A percentile compares a stretch with the other conserved stretches of the same genome.
phyloP scores from a whole-genome alignment of 2,329 filamentous ascomycete species.

The Cladosporium oxysporum region DNA sequence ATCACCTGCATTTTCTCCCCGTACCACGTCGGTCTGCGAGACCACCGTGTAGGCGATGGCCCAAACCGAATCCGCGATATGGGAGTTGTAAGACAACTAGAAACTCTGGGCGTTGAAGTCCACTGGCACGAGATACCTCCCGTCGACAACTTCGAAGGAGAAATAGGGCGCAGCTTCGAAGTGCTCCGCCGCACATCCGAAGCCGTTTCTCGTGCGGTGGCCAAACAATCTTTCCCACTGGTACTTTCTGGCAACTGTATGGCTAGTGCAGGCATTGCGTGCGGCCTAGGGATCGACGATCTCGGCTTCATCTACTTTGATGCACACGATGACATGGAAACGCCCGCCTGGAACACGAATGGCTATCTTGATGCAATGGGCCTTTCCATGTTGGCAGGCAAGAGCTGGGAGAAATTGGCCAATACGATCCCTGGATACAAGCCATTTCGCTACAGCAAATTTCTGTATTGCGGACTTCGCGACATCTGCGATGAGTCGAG shows the following conservation, averaged over 20 bases:
- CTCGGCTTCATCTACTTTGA: conserved; percentile 8
- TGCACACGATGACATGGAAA: conserved; percentile 14
- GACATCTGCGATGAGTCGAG: not conserved
- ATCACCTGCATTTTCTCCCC: conserved; percentile 1
- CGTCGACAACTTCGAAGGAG: conserved; percentile 2
- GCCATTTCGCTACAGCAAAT: not conserved
- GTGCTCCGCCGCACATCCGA: conserved; percentile 3
- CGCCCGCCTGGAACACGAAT: conserved; percentile 13
- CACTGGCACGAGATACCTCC: not conserved
- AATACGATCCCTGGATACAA: conserved; percentile 3
- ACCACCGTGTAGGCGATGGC: not conserved
- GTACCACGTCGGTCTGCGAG: not conserved
- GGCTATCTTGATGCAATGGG: conserved; percentile 16
- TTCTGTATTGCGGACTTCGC: not conserved
- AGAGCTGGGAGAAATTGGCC: conserved; percentile 5
- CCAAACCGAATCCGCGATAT: not conserved
- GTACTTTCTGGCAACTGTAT: conserved; percentile 12
- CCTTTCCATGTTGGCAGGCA: not conserved
- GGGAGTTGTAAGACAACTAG: not conserved
- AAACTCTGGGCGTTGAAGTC: not conserved
- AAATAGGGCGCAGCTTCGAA: conserved; percentile 15
- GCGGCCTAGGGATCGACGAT: not conserved
- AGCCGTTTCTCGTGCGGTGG: not conserved
- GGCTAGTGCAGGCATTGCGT: not conserved
- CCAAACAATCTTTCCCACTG: conserved; percentile 10